These are phyloP conservation scores for Microbotryum silenes-acaulis DNA, from an alignment of 1,284 basidiomycete genomes.

Conservation along the genomic window DNA sequence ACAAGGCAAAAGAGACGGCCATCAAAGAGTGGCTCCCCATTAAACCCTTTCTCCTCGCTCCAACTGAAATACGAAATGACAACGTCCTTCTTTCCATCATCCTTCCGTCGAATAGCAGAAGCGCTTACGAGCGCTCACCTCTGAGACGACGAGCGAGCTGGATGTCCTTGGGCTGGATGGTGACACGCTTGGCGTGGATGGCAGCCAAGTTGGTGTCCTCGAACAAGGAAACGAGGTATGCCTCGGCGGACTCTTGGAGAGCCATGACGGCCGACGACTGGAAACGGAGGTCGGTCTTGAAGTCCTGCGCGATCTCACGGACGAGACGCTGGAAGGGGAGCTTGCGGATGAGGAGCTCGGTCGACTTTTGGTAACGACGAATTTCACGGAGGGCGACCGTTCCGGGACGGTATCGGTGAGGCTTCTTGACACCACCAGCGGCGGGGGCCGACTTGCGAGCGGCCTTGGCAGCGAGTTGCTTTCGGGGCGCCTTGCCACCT, in stretches of 20 bases:
- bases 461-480: conserved; percentile 50
- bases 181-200: conserved; percentile 53
- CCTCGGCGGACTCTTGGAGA: conserved; percentile 51
- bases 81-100: too few species aligned
- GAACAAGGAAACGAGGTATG: conserved; percentile 85
- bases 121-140: conserved; percentile 61
- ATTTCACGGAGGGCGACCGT: conserved; percentile 53
- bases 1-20: too few species aligned
- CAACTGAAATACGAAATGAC: too few species aligned
- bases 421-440: conserved; percentile 55
- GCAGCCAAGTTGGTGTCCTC: conserved; percentile 49
- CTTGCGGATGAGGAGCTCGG: conserved; percentile 49
- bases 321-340: conserved; percentile 40
- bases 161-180: conserved; percentile 64
- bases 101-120: too few species aligned
- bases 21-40: too few species aligned
- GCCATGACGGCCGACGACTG: conserved; percentile 39
- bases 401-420: conserved; percentile 53
- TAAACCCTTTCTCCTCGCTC: too few species aligned
- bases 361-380: conserved; percentile 50
- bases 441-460: conserved; percentile 47
- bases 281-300: conserved; percentile 39
- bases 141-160: conserved; percentile 55
- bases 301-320: conserved; percentile 39
- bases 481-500: conserved; percentile 51